phyloP scores from a whole-genome alignment of 257 asterid species.

The Lithospermum erythrorhizon region DNA sequence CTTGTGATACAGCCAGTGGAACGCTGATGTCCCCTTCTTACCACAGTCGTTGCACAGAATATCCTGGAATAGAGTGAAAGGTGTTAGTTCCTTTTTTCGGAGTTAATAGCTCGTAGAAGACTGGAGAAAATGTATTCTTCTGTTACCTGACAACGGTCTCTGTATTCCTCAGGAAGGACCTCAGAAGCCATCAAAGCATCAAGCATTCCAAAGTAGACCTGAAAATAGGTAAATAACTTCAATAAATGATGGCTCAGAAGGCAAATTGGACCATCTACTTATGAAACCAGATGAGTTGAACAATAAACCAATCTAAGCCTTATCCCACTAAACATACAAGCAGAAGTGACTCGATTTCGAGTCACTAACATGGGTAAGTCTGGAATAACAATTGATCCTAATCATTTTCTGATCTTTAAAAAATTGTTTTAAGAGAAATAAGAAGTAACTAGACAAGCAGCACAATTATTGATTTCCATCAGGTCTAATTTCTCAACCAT shows the following conservation, averaged over 20 bases:
- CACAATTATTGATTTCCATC: not conserved
- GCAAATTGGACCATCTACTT: not conserved
- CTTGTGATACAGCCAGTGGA: conserved; percentile 93
- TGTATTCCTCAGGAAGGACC: conserved; percentile 85
- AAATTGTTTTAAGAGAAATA: no score
- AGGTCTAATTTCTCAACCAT: not conserved
- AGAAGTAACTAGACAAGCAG: not conserved
- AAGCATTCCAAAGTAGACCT: conserved; percentile 96
- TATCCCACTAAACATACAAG: no score
- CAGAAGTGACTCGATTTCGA: no score
- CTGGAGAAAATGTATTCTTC: not conserved
- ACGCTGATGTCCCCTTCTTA: conserved; percentile 65
- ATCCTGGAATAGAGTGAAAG: conserved; percentile 31
- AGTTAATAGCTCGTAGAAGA: not conserved
- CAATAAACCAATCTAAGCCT: not conserved
- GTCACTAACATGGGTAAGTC: no score
- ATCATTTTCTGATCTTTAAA: not conserved
- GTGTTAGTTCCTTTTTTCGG: not conserved
- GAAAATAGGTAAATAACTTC: conserved; percentile 6
- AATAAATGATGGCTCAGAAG: not conserved
- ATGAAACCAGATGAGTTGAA: not conserved
- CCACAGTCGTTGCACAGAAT: conserved; percentile 86
- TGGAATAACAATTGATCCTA: not conserved
- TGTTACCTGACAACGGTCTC: conserved; percentile 65
- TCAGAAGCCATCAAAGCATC: conserved; percentile 92